phyloP scores from a whole-genome alignment of 768 basidiomycete genomes.

The Suillus variegatus region DNA sequence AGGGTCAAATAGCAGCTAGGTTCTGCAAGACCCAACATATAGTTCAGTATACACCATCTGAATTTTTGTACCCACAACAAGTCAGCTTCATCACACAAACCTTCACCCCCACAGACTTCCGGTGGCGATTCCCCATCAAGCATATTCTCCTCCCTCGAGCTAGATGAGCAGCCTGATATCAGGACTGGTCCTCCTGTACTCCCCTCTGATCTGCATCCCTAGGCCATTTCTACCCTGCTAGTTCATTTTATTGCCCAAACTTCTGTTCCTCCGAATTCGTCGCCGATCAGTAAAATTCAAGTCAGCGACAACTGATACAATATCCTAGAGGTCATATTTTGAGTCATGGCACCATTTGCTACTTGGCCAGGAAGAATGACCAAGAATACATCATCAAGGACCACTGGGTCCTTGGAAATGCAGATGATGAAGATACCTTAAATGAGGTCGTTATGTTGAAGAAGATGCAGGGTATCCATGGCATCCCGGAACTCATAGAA shows the following conservation, averaged over 20 bases:
- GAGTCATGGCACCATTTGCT: not conserved
- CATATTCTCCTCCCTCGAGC: not conserved
- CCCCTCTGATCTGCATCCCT: not conserved
- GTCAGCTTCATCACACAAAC: not conserved
- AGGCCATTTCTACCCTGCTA: no score
- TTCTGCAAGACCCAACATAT: no score
- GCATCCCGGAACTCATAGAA: constrained; percentile 4
- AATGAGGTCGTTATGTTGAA: constrained; percentile 10
- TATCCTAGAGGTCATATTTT: not conserved
- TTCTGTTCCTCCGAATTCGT: not conserved
- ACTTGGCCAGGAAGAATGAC: not conserved
- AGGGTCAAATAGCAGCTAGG: no score
- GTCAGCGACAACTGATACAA: not conserved
- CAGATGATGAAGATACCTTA: not conserved
- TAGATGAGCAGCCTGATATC: not conserved
- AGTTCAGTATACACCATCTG: no score
- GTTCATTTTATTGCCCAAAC: not conserved
- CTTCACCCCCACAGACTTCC: not conserved
- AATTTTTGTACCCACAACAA: no score
- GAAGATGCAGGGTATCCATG: constrained; percentile 5
- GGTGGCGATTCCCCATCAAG: not conserved
- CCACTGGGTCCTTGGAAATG: constrained; percentile 4
- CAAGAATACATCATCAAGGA: constrained; percentile 8
- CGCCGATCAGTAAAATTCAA: not conserved
- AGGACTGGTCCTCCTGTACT: not conserved